These are phyloP conservation scores for Mycocalia duriaeana DNA, from an alignment of 1,284 basidiomycete species.

Conservation along the genomic window DNA sequence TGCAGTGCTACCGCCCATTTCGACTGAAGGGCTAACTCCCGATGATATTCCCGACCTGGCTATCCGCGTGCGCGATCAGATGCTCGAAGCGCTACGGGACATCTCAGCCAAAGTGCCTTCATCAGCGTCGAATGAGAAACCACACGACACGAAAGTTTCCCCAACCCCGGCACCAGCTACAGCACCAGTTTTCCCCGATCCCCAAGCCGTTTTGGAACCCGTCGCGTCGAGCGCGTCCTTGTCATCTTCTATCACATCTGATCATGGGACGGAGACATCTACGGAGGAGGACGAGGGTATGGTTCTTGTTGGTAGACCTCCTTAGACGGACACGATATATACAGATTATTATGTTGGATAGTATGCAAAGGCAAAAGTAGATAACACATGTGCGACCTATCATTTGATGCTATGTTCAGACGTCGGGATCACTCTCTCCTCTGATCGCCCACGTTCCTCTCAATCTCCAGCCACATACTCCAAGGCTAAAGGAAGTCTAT, in stretches of 20 bases:
- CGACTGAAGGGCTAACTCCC: constrained; percentile 62
- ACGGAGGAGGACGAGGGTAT: constrained; percentile 79
- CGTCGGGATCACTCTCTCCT: constrained; percentile 3
- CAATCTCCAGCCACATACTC: constrained; percentile 5
- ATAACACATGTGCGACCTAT: constrained; percentile 4
- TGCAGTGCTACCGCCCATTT: constrained; percentile 73
- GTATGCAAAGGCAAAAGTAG: not conserved
- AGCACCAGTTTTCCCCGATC: not conserved
- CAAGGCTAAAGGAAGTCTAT: no score
- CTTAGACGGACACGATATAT: not conserved
- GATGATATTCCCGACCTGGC: constrained; percentile 64
- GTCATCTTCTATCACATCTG: constrained; percentile 11
- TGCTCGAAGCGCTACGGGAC: constrained; percentile 66
- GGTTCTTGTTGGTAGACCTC: constrained; percentile 52
- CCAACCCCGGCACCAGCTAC: not conserved
- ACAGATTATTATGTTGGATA: not conserved
- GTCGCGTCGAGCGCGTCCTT: constrained; percentile 29
- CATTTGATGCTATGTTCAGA: not conserved
- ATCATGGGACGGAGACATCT: constrained; percentile 34
- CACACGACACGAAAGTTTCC: constrained; percentile 11
- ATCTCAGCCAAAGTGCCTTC: constrained; percentile 53
- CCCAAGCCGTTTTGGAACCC: not conserved
- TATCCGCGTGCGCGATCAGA: constrained; percentile 60
- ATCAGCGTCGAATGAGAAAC: constrained; percentile 16
- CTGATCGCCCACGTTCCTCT: constrained; percentile 8